Conservation (phyloP, 371 early-diverging fungal genomes). For the Batrachochytrium dendrobatidis region DNA sequence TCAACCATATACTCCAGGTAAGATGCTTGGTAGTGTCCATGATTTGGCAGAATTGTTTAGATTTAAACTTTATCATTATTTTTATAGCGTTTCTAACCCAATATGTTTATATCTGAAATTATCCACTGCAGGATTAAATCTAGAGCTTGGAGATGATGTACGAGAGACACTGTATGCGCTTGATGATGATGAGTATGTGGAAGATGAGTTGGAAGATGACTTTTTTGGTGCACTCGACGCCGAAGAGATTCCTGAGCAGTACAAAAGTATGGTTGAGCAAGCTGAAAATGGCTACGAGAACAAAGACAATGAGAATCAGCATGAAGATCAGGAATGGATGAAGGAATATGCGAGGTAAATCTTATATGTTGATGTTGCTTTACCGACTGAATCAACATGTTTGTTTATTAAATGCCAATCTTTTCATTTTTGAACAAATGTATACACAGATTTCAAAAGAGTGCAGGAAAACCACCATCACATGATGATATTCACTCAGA, state of each 20-base stretch:
- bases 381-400: too few relatives aligned
- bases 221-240: constrained; percentile 62
- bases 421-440: too few relatives aligned
- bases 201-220: constrained; percentile 64
- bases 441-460: constrained; percentile 22
- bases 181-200: constrained; percentile 80
- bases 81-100: too few relatives aligned
- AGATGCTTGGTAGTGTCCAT: too few relatives aligned
- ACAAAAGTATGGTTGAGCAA: constrained; percentile 12
- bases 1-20: not conserved
- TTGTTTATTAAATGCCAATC: too few relatives aligned
- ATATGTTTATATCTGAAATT: too few relatives aligned
- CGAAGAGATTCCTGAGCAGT: constrained; percentile 37
- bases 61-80: too few relatives aligned
- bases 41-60: too few relatives aligned
- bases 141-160: constrained; percentile 27
- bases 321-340: constrained; percentile 47
- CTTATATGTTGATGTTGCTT: not conserved
- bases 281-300: constrained; percentile 45
- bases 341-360: constrained; percentile 62
- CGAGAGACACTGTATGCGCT: constrained; percentile 85
- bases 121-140: constrained; percentile 15
- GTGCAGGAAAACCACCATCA: not conserved
- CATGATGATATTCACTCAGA: constrained; percentile 34
- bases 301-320: constrained; percentile 41